Conservation (phyloP, 1,284 basidiomycete species). For the Leucoagaricus sp. region DNA sequence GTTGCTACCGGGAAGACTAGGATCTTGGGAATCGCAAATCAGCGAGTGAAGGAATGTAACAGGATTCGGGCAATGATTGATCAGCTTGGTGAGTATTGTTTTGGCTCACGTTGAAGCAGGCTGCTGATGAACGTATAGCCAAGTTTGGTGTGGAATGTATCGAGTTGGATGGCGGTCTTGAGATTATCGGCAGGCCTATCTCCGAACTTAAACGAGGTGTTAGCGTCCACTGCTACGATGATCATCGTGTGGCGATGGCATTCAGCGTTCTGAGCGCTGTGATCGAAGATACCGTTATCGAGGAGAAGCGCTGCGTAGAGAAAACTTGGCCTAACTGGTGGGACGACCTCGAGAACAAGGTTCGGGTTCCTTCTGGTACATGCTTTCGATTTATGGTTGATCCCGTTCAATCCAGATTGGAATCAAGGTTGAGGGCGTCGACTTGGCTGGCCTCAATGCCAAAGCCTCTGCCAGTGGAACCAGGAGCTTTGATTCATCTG, state of each 20-base stretch:
- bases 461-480: conserved; percentile 43
- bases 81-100: conserved; percentile 69
- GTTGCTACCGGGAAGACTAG: conserved; percentile 77
- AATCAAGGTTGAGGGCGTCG: conserved; percentile 85
- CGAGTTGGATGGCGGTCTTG: conserved; percentile 92
- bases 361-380: conserved; percentile 30
- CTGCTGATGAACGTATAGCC: conserved; percentile 44
- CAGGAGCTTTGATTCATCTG: conserved; percentile 11
- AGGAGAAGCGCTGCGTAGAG: conserved; percentile 98
- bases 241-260: conserved; percentile 98
- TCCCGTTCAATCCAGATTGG: conserved; percentile 65
- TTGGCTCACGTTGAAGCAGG: background rate
- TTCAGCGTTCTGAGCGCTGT: conserved; percentile 88
- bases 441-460: conserved; percentile 54
- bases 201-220: conserved; percentile 65
- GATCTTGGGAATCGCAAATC: conserved; percentile 96
- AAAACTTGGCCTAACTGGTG: conserved; percentile 99
- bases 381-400: background rate
- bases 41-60: conserved; percentile 98
- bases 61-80: conserved; percentile 97
- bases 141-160: conserved; percentile 95
- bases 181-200: conserved; percentile 81
- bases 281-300: conserved; percentile 77
- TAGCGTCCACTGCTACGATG: conserved; percentile 94
- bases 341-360: conserved; percentile 96